Evolutionary conservation across 2,329 filamentous ascomycete species (phyloP).

Genomic region (Rosellinia necatrix): DNA sequence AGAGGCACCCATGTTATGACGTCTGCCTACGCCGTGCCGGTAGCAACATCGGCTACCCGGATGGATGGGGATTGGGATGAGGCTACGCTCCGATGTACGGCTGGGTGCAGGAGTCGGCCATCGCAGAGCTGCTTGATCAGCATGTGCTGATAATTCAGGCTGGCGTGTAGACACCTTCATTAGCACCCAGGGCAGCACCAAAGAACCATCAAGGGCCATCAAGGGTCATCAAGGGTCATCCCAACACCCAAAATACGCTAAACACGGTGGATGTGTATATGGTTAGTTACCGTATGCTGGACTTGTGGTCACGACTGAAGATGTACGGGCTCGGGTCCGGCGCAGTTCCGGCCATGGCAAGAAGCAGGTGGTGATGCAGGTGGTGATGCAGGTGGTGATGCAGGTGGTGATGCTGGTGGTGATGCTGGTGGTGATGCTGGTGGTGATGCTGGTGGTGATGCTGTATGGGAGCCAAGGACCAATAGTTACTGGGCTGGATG

Average conservation of each 20-base stretch:
- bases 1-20: background rate
- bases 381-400: too few relatives aligned
- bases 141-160: background rate
- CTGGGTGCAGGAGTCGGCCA: background rate
- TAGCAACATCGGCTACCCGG: background rate
- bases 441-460: too few relatives aligned
- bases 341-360: background rate
- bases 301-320: background rate
- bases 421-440: too few relatives aligned
- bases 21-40: background rate
- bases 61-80: background rate
- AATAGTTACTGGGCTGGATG: too few relatives aligned
- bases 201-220: too few relatives aligned
- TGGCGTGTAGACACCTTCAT: too few relatives aligned
- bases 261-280: background rate
- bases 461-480: too few relatives aligned
- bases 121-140: background rate
- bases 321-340: background rate
- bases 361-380: background rate
- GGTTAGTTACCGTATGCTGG: constrained; percentile 4
- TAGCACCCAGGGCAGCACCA: too few relatives aligned
- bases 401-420: too few relatives aligned
- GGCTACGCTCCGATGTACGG: background rate
- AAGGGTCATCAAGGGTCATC: too few relatives aligned
- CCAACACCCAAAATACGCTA: background rate